Percentiles rank a stretch among this genome's conserved stretches.
Evolutionary conservation across 208 protist genomes (phyloP).

Genomic region (Angomonas deanei): DNA sequence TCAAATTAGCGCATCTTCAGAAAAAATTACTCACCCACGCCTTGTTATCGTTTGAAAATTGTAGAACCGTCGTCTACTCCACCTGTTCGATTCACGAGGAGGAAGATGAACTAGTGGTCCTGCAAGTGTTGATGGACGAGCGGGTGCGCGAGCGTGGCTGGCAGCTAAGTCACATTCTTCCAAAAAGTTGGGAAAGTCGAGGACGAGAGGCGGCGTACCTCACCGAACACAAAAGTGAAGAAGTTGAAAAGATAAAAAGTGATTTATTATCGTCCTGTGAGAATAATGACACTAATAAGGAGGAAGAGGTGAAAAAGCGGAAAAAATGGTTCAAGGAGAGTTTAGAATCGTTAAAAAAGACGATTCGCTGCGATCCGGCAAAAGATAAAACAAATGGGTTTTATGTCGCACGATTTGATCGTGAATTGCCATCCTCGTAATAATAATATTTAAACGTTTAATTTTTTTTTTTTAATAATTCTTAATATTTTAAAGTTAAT

Average conservation of each 20-base stretch:
- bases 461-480: slow-evolving; percentile 1
- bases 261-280: too few species aligned
- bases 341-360: slow-evolving; percentile 60
- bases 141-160: slow-evolving; percentile 73
- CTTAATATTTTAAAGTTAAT: too few species aligned
- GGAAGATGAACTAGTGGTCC: slow-evolving; percentile 89
- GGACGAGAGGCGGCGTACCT: too few species aligned
- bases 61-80: slow-evolving; percentile 87
- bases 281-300: neutral
- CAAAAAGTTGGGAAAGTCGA: slow-evolving; percentile 44
- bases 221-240: too few species aligned
- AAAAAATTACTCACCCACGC: slow-evolving; percentile 83
- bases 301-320: neutral
- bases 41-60: slow-evolving; percentile 83
- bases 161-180: slow-evolving; percentile 83
- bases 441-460: slow-evolving; percentile 2
- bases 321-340: slow-evolving; percentile 6
- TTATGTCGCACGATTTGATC: slow-evolving; percentile 85
- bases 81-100: slow-evolving; percentile 88
- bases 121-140: slow-evolving; percentile 63
- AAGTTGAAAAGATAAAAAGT: too few species aligned
- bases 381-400: slow-evolving; percentile 80
- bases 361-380: slow-evolving; percentile 77
- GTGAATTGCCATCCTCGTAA: slow-evolving; percentile 12
- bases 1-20: slow-evolving; percentile 77